A percentile compares a stretch with the other conserved stretches of the same genome.
These are phyloP conservation scores for Teunomyces gatunensis DNA, from an alignment of 805 yeast genomes.

Conservation along the genomic window DNA sequence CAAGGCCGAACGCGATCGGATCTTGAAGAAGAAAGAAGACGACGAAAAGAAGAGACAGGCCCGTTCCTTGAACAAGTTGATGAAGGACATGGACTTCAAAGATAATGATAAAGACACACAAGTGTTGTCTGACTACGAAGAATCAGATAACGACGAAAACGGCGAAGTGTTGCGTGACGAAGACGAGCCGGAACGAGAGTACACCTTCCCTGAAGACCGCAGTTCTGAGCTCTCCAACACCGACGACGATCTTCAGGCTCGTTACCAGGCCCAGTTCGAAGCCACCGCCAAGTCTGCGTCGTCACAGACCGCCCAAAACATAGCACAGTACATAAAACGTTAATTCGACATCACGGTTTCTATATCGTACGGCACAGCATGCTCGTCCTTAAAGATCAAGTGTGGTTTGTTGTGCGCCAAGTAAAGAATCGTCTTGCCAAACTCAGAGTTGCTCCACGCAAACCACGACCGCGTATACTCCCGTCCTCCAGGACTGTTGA, in stretches of 20 bases:
- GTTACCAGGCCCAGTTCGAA: conserved; percentile 74
- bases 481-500: conserved; percentile 45
- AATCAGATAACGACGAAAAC: conserved; percentile 47
- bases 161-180: conserved; percentile 50
- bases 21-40: conserved; percentile 71
- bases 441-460: conserved; percentile 92
- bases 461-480: conserved; percentile 85
- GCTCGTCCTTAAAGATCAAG: conserved; percentile 55
- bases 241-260: conserved; percentile 54
- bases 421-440: conserved; percentile 81
- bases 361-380: conserved; percentile 27
- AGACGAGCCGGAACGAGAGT: conserved; percentile 54
- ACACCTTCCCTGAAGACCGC: conserved; percentile 69
- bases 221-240: conserved; percentile 53
- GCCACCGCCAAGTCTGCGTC: conserved; percentile 58
- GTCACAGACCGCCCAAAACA: conserved; percentile 67
- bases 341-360: conserved; percentile 18
- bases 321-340: conserved; percentile 61
- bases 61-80: conserved; percentile 63
- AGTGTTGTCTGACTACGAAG: conserved; percentile 50
- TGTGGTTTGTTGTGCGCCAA: conserved; percentile 72
- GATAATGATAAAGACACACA: conserved; percentile 38
- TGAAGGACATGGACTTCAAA: conserved; percentile 81
- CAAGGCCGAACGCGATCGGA: conserved; percentile 80
- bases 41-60: conserved; percentile 72